phyloP scores from a whole-genome alignment of 179 eudicot genomes.

The Kewa caespitosa region DNA sequence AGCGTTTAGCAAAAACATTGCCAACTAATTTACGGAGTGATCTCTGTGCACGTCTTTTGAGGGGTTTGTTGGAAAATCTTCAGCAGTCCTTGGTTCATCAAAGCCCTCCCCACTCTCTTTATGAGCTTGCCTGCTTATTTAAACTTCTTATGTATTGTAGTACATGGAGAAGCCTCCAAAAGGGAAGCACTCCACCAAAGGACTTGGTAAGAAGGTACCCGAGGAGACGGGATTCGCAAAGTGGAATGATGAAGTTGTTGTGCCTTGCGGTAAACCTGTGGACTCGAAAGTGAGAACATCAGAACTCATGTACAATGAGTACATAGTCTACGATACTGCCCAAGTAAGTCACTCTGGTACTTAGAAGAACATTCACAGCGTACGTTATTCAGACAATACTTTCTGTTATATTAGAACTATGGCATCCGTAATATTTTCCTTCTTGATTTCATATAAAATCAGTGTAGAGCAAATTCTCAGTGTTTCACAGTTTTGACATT shows the following conservation, averaged over 20 bases:
- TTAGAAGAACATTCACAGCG: no score
- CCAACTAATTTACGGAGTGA: not conserved
- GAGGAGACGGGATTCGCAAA: conserved; percentile 56
- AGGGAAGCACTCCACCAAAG: conserved; percentile 97
- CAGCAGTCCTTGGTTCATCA: not conserved
- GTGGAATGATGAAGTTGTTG: conserved; percentile 87
- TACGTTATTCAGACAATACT: no score
- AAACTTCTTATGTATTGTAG: conserved; percentile 31
- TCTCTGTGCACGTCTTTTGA: not conserved
- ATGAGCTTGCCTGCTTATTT: not conserved
- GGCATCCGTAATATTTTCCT: no score
- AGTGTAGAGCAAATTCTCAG: no score
- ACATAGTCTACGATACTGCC: conserved; percentile 87
- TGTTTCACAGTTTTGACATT: no score
- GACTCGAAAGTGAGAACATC: conserved; percentile 69
- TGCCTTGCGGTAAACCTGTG: conserved; percentile 94
- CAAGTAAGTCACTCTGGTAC: conserved; percentile 96
- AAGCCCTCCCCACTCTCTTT: not conserved
- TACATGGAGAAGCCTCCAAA: conserved; percentile 87
- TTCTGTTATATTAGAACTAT: no score
- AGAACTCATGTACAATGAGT: conserved; percentile 91
- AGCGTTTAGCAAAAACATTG: not conserved
- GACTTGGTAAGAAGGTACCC: conserved; percentile 90
- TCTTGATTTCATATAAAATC: no score
- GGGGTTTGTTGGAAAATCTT: not conserved